These are phyloP conservation scores for Trametes versicolor DNA, from an alignment of 1,284 basidiomycete genomes.

Conservation along the genomic window DNA sequence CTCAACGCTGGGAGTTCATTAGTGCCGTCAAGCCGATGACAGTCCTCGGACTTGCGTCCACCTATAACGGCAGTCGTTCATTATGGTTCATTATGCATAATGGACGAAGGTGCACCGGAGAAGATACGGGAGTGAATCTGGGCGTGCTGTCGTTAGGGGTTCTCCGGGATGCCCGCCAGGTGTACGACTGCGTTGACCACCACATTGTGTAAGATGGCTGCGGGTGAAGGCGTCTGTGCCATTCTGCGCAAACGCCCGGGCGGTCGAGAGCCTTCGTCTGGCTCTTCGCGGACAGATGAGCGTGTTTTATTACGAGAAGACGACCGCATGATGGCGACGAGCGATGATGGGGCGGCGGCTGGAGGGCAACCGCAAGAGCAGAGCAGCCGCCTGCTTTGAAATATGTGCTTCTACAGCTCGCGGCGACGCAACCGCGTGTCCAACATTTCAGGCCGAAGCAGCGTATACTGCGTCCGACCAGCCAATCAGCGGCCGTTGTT, in stretches of 20 bases:
- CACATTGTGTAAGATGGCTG: background rate
- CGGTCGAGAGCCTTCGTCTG: background rate
- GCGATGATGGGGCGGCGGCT: conserved; percentile 4
- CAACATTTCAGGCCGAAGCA: background rate
- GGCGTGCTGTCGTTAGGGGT: conserved; percentile 20
- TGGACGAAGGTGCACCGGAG: conserved; percentile 24
- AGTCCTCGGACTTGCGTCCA: conserved; percentile 11
- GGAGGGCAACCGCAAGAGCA: conserved; percentile 3
- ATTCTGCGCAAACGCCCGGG: conserved; percentile 7
- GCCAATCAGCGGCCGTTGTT: conserved; percentile 14
- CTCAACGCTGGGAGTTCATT: conserved; percentile 27
- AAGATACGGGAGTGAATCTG: conserved; percentile 13
- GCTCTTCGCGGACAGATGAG: conserved; percentile 3
- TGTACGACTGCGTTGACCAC: conserved; percentile 3
- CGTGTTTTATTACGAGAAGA: conserved; percentile 19
- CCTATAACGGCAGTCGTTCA: conserved; percentile 21
- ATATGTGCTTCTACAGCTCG: conserved; percentile 12
- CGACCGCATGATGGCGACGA: conserved; percentile 5
- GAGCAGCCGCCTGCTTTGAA: conserved; percentile 5
- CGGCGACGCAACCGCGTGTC: conserved; percentile 6
- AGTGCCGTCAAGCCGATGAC: conserved; percentile 22
- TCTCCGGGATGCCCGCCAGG: conserved; percentile 21
- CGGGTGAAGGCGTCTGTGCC: conserved; percentile 4
- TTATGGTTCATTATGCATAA: conserved; percentile 30
- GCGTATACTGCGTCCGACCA: background rate